A percentile compares a stretch with the other conserved stretches of the same genome.
Conservation (phyloP, 805 yeast genomes). For the Nakazawaea peltata region DNA sequence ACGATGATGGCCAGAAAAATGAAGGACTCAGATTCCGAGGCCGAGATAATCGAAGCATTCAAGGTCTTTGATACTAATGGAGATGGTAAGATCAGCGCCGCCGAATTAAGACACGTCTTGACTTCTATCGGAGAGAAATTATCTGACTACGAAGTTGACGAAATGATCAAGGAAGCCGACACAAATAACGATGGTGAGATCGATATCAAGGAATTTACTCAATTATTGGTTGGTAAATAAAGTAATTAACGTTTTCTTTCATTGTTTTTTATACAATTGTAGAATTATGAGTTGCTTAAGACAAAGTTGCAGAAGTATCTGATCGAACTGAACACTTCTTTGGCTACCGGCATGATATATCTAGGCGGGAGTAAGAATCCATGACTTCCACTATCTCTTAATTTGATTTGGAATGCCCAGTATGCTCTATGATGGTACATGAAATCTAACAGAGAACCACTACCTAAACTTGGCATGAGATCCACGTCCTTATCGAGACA, state of each 20-base stretch:
- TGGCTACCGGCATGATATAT: constrained; percentile 68
- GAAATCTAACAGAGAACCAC: constrained; percentile 75
- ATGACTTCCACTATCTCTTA: constrained; percentile 75
- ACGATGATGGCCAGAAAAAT: constrained; percentile 89
- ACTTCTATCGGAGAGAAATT: constrained; percentile 97
- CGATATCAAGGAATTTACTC: constrained; percentile 94
- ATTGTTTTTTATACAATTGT: not conserved
- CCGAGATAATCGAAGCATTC: constrained; percentile 95
- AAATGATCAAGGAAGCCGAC: constrained; percentile 94
- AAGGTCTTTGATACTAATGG: constrained; percentile 96
- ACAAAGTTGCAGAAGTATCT: constrained; percentile 57
- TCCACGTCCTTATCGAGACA: constrained; percentile 76
- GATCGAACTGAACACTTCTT: constrained; percentile 62
- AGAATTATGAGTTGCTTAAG: constrained; percentile 3
- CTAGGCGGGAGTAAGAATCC: constrained; percentile 74
- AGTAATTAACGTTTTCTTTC: not conserved
- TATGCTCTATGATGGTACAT: constrained; percentile 77
- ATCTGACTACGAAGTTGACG: constrained; percentile 94
- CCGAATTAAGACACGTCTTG: constrained; percentile 93
- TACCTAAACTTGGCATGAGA: constrained; percentile 62
- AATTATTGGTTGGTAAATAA: constrained; percentile 71
- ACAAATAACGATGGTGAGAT: constrained; percentile 95
- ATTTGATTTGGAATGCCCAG: constrained; percentile 79
- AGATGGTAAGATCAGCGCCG: constrained; percentile 93
- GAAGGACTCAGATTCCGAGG: constrained; percentile 96